Percentiles rank a stretch among this genome's conserved stretches.
Conservation (phyloP, 2,329 filamentous ascomycete species). For the Dothistroma pini region DNA sequence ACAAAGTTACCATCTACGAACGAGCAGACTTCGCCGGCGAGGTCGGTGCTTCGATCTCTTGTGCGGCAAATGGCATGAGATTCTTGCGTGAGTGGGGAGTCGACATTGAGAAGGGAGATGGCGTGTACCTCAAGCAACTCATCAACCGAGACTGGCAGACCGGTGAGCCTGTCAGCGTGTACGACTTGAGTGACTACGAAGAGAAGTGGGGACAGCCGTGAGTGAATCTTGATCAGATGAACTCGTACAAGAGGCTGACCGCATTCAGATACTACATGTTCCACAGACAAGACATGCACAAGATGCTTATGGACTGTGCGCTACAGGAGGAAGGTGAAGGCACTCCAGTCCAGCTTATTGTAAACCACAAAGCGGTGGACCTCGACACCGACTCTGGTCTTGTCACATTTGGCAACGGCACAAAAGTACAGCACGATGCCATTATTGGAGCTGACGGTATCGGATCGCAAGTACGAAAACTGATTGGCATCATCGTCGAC, state of each 20-base stretch:
- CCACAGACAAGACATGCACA: constrained; percentile 65
- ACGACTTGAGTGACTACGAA: constrained; percentile 62
- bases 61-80: constrained; percentile 65
- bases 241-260: neutral
- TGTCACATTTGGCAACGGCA: constrained; percentile 55
- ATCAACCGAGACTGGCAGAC: constrained; percentile 70
- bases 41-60: constrained; percentile 64
- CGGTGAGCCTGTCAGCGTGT: constrained; percentile 62
- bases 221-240: constrained; percentile 4
- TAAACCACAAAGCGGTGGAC: constrained; percentile 50
- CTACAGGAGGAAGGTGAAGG: constrained; percentile 51
- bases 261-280: constrained; percentile 59
- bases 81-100: constrained; percentile 68
- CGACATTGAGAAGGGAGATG: constrained; percentile 60
- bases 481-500: constrained; percentile 60
- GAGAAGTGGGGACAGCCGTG: constrained; percentile 58
- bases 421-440: constrained; percentile 52
- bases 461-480: constrained; percentile 59
- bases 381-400: constrained; percentile 49
- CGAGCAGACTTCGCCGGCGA: constrained; percentile 63
- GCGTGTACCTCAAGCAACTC: constrained; percentile 61
- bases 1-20: constrained; percentile 60
- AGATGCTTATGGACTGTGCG: constrained; percentile 61
- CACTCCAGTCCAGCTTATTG: constrained; percentile 49
- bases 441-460: constrained; percentile 65